Base-by-base conservation (phyloP, 352 stramenopile species). In the Globisporangium canariense region DNA sequence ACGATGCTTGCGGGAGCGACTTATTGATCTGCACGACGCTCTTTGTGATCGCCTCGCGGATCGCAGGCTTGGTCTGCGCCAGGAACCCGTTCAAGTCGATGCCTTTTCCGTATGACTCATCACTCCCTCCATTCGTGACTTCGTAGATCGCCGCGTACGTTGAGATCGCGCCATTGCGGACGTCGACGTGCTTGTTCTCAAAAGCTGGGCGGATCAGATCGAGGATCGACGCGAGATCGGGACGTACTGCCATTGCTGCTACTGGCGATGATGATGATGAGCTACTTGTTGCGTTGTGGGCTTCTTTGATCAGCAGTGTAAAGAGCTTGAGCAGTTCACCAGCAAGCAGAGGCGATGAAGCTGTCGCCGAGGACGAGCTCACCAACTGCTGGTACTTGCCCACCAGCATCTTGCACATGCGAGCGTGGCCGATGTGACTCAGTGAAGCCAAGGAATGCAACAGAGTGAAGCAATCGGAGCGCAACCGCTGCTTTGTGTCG, bases 121-220 rank as follows among this genome's bases (percentile, higher is more conserved):
- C 68, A 0, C 68, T 66, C 0, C 75, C 78, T 2, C 81, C 79
- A 30, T 86, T 87, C 3, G 78, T 88, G 32, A 80, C 73, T 60
- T 94, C 83, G 58, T 91, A 94, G 11, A 94, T 86, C 1, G 75
- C 78, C 0, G 73, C 70, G 57, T 93, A 94, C 7, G 79, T 83
- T 0, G 77, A 68, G 16, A 91, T 87, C 0, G 86, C 86, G 0
- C 73, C 83, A 36, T 86, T 94, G 1, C 83, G 80, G 1, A 94
- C 78, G 28, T 94, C 86, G 4, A 94, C 83, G 58, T 94, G 86
- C 40, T 94, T 94, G 74, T 91, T 92, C 34, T 91, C 86, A 25
- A 94, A 74, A 2, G 80, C 81, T 0, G 75, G 73, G 0, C 71
- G 64, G 18, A 93, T 76, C 13, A 90, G 62, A 3, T 58, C 34